Evolutionary conservation across 2,329 filamentous ascomycete species (phyloP).

Genomic region (Cryphonectria carpinicola): DNA sequence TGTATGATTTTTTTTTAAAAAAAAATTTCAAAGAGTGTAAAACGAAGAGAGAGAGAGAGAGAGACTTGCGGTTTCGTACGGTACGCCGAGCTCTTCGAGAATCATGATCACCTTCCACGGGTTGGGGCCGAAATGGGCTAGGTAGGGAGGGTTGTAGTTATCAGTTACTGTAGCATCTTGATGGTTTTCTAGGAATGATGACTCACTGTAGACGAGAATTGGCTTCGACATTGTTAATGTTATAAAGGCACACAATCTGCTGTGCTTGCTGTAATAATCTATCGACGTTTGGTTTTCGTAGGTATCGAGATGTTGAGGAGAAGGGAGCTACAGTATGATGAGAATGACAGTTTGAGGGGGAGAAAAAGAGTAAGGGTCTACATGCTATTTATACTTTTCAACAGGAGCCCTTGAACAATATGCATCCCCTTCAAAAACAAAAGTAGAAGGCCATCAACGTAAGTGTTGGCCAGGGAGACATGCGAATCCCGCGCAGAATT

Average conservation of each 20-base stretch:
- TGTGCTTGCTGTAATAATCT: not conserved
- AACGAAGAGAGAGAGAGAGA: constrained; percentile 31
- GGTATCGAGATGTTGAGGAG: not conserved
- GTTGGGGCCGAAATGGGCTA: constrained; percentile 8
- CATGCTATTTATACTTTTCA: not conserved
- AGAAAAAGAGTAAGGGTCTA: not conserved
- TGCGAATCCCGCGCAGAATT: not conserved
- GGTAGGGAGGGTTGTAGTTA: not conserved
- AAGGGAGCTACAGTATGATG: not conserved
- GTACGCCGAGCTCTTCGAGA: constrained; percentile 19
- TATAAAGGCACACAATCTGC: not conserved
- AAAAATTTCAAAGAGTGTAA: too few species aligned
- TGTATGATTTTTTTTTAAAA: too few species aligned
- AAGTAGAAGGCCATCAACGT: too few species aligned
- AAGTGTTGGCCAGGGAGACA: not conserved
- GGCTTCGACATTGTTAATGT: constrained; percentile 7
- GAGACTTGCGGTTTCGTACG: constrained; percentile 30
- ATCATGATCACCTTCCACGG: constrained; percentile 14
- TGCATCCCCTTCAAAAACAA: not conserved
- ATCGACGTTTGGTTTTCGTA: not conserved
- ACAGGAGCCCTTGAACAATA: not conserved
- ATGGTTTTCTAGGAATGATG: not conserved
- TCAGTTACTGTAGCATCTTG: not conserved
- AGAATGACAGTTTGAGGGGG: not conserved
- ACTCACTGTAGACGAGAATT: not conserved